Percentiles rank a stretch among this genome's conserved stretches.
These are phyloP conservation scores for Monosporascus sp. DNA, from an alignment of 2,329 filamentous ascomycete genomes.

Conservation along the genomic window DNA sequence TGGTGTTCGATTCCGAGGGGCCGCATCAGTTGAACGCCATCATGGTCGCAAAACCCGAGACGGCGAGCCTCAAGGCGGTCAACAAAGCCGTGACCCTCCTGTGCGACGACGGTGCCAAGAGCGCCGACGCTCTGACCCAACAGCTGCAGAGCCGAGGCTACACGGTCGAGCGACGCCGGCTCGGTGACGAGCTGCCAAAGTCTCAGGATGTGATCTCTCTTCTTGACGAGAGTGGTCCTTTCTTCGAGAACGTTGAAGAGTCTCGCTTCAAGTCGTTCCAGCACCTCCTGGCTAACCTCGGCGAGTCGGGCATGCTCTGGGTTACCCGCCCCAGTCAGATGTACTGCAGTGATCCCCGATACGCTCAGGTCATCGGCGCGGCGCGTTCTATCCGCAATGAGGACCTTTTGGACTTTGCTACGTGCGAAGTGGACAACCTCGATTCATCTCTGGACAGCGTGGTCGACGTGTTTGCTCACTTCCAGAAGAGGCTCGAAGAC, in stretches of 20 bases:
- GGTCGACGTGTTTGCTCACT: constrained; percentile 11
- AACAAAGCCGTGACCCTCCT: constrained; percentile 7
- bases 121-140: neutral
- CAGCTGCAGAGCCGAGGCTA: constrained; percentile 12
- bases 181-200: constrained; percentile 9
- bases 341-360: constrained; percentile 19
- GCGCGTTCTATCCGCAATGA: constrained; percentile 26
- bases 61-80: neutral
- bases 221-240: constrained; percentile 16
- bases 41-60: constrained; percentile 3
- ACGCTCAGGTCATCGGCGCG: constrained; percentile 22
- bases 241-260: constrained; percentile 17
- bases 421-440: constrained; percentile 22
- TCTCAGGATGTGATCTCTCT: constrained; percentile 20
- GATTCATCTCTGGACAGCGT: constrained; percentile 3
- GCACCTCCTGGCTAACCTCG: constrained; percentile 4
- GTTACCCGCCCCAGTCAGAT: constrained; percentile 23
- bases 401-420: constrained; percentile 19
- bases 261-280: constrained; percentile 8
- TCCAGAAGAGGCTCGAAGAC: constrained; percentile 8
- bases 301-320: constrained; percentile 22
- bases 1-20: constrained; percentile 3
- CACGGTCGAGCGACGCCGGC: constrained; percentile 6
- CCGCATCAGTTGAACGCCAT: constrained; percentile 10
- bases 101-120: neutral